phyloP scores from a whole-genome alignment of 345 rosid species.

The Acer saccharum region DNA sequence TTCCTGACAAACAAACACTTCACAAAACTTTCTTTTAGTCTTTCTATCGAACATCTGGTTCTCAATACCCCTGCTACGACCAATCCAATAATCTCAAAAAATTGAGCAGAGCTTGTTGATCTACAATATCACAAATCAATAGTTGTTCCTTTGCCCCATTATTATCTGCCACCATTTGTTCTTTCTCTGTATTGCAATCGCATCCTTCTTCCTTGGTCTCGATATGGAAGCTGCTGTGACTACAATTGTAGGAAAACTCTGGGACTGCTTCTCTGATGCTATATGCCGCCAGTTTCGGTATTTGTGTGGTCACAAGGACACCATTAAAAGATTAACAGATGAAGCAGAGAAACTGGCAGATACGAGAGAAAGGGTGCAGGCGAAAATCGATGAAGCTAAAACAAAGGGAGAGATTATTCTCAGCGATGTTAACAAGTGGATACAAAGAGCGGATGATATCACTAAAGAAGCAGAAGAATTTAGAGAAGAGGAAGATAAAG shows the following conservation, averaged over 20 bases:
- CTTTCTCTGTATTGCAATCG: no score
- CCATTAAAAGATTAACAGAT: neutral
- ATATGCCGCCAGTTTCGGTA: neutral
- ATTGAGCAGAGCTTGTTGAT: no score
- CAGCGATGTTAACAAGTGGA: neutral
- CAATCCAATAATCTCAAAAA: no score
- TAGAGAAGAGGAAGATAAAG: neutral
- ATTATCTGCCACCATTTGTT: no score
- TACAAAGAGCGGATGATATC: neutral
- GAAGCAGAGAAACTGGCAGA: neutral
- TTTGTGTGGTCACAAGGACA: neutral
- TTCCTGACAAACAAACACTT: no score
- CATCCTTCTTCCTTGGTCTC: no score
- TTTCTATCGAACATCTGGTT: no score
- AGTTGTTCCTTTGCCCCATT: no score
- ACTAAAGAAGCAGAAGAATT: neutral
- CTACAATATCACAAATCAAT: no score
- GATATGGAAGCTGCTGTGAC: no score
- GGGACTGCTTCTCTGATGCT: neutral
- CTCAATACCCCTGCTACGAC: no score
- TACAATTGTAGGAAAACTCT: neutral
- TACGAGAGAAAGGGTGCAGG: neutral
- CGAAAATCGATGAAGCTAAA: neutral
- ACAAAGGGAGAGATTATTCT: neutral
- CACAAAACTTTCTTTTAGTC: no score